Evolutionary conservation across 257 asterid species (phyloP), one percentile per base, ranked within the genome.

Genomic region (Nicotiana benthamiana): DNA sequence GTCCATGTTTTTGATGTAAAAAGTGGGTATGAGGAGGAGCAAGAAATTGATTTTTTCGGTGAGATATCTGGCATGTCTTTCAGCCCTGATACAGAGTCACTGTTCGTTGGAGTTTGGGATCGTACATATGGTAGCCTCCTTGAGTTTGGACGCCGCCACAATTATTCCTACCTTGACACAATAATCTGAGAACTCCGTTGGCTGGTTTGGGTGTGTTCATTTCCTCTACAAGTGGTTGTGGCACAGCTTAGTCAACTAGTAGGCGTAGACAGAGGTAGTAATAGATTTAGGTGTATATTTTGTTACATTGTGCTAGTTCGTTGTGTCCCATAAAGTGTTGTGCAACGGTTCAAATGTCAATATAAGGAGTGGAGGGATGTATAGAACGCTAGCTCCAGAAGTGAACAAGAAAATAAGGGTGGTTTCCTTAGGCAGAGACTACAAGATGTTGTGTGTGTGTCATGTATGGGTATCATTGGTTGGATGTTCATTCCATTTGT

Each of bases 11-110:
- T 91, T 75, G 95, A 92, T 79, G 94, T 93, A 22, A 62, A 86
- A 82, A 88, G 88, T 36, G 97, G 95, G 67, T 93, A 92, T 6
- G 87, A 87, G 79, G 88, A 88, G 83, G 97, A 93, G 75, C 97
- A 94, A 85, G 94, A 92, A 51, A 87, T 93, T 15, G 97, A 94
- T 83, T 93, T 94, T 92, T 93, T 93, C 60, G 98, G 98, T 40
- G 97, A 93, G 90, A 91, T 92, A 77, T 93, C 95, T 0, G 98
- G 98, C 52, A 87, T 92, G 82, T 91, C 98, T 3, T 92, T 91
- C 75, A 94, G 97, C 84, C 98, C 98, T 1, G 97, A 94, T 67
- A 87, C 98, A 0, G 94, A 93, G 80, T 87, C 98, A 10, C 92
- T 93, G 34, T 94, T 93, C 75, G 57, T 93, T 32, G 98, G 98